Conservation (phyloP, 805 yeast genomes). For the Ogataea paradorogensis region DNA sequence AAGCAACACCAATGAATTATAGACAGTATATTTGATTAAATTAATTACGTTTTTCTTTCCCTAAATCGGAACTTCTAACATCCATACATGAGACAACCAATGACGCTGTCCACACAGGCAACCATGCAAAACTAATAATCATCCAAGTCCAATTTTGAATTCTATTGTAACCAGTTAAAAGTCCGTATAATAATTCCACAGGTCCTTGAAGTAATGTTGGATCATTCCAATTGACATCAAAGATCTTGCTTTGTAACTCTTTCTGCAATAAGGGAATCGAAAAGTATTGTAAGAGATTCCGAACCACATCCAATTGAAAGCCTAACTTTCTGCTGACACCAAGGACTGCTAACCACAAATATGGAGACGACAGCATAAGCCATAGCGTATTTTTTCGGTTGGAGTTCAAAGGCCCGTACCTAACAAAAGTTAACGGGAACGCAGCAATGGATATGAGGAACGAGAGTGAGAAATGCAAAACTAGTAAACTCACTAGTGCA, state of each 20-base stretch:
- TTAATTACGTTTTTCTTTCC: slow-evolving; percentile 8
- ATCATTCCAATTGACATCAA: slow-evolving; percentile 15
- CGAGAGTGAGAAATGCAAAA: slow-evolving; percentile 83
- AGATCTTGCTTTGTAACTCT: slow-evolving; percentile 18
- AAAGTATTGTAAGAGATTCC: slow-evolving; percentile 33
- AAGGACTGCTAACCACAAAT: slow-evolving; percentile 25
- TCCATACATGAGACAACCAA: slow-evolving; percentile 26
- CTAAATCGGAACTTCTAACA: slow-evolving; percentile 14
- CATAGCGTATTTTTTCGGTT: slow-evolving; percentile 24
- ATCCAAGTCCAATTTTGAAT: slow-evolving; percentile 87
- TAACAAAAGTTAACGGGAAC: slow-evolving; percentile 69
- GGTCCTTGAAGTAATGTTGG: slow-evolving; percentile 31
- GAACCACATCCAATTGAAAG: slow-evolving; percentile 28
- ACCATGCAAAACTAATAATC: slow-evolving; percentile 70
- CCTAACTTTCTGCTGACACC: slow-evolving; percentile 25
- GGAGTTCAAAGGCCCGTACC: slow-evolving; percentile 29
- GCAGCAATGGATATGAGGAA: slow-evolving; percentile 65
- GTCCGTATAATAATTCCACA: slow-evolving; percentile 44
- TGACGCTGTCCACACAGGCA: slow-evolving; percentile 68
- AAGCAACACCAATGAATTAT: slow-evolving; percentile 41
- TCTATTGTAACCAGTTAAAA: slow-evolving; percentile 62
- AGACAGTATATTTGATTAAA: not conserved
- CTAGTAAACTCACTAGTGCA: slow-evolving; percentile 67
- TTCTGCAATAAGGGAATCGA: slow-evolving; percentile 14
- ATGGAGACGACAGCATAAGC: slow-evolving; percentile 33